Base-by-base conservation (phyloP, 1,139 yeast species). In the Hansenula anomala region DNA sequence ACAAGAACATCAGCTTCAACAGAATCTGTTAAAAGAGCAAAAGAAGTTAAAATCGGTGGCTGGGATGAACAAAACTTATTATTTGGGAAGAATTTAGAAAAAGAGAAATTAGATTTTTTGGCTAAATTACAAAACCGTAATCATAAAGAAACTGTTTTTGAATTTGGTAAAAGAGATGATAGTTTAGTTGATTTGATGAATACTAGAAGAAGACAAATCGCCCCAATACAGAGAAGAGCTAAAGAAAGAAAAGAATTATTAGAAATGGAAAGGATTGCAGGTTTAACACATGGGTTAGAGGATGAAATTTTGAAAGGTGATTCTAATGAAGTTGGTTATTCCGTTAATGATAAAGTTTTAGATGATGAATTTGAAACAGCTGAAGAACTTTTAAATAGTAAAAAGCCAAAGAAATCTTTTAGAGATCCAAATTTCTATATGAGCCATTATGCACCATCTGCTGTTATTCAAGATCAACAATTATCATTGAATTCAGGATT, bases 61-160 rank as follows among this genome's bases (percentile, higher is more conserved):
- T 94, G 97, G 97, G 96, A 90, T 58, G 89, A 77, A 25, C 92
- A 85, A 52, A 90, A 88, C 61, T 61, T 88, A 30, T 58, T 84
- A 40, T 87, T 87, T 61, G 94, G 94, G 19, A 73, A 75, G 34
- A 80, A 81, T 55, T 55, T 72, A 40, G 97, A 89, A 56, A 71
- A 67, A 44, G 95, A 84, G 48, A 86, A 89, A 58, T 73, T 86
- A 34, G 75, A 66, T 16, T 80, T 92, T 54, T 70, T 94, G 48
- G 83, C 78, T 12, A 78, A 79, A 51, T 68, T 94, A 43, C 75
- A 76, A 39, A 75, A 86, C 50, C 71, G 96, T 54, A 60, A 71
- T 38, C 67, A 76, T 35, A 82, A 86, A 55, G 97, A 92, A 58
- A 94, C 98, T 0, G 97, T 94, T 9, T 94, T 94, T 60, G 99